Percentiles rank a stretch among this genome's conserved stretches.
Evolutionary conservation across 2,329 filamentous ascomycete species (phyloP).

Genomic region (Aspergillus japonicus): DNA sequence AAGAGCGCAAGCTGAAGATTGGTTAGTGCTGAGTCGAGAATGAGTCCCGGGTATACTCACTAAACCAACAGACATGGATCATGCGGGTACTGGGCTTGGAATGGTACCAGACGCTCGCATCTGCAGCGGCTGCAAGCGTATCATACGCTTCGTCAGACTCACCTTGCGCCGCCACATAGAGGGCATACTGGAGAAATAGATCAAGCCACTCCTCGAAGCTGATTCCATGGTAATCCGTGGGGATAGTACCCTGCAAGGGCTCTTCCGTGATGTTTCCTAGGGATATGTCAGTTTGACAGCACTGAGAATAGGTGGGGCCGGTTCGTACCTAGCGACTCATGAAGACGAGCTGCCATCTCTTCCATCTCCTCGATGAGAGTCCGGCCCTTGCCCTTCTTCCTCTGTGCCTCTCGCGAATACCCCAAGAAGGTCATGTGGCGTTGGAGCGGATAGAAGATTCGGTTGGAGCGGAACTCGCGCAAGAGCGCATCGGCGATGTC

Average conservation of each 20-base stretch:
- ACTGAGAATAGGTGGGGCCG: background rate
- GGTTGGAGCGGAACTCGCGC: slow-evolving; percentile 60
- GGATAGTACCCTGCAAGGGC: slow-evolving; percentile 37
- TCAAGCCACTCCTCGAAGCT: slow-evolving; percentile 83
- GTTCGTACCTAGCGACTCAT: slow-evolving; percentile 40
- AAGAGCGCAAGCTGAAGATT: slow-evolving; percentile 69
- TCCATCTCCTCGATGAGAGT: slow-evolving; percentile 44
- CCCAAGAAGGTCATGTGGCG: slow-evolving; percentile 52
- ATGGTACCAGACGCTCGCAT: slow-evolving; percentile 80
- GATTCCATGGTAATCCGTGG: slow-evolving; percentile 69
- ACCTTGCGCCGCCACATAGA: slow-evolving; percentile 68
- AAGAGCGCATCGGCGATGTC: slow-evolving; percentile 59
- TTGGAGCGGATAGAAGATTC: slow-evolving; percentile 58
- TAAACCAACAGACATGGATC: slow-evolving; percentile 75
- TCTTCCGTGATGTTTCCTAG: slow-evolving; percentile 27
- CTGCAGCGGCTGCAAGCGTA: slow-evolving; percentile 72
- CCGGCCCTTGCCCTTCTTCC: slow-evolving; percentile 36
- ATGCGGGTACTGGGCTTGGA: slow-evolving; percentile 65
- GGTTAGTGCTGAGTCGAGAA: slow-evolving; percentile 7
- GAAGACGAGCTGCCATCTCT: slow-evolving; percentile 45
- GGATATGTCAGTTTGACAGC: slow-evolving; percentile 15
- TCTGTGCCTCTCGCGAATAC: slow-evolving; percentile 44
- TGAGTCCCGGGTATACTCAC: slow-evolving; percentile 45
- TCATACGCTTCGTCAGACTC: slow-evolving; percentile 73
- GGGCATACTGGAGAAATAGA: slow-evolving; percentile 82